Evolutionary conservation across 2,329 filamentous ascomycete species (phyloP).

Genomic region (Epichloe sibirici): DNA sequence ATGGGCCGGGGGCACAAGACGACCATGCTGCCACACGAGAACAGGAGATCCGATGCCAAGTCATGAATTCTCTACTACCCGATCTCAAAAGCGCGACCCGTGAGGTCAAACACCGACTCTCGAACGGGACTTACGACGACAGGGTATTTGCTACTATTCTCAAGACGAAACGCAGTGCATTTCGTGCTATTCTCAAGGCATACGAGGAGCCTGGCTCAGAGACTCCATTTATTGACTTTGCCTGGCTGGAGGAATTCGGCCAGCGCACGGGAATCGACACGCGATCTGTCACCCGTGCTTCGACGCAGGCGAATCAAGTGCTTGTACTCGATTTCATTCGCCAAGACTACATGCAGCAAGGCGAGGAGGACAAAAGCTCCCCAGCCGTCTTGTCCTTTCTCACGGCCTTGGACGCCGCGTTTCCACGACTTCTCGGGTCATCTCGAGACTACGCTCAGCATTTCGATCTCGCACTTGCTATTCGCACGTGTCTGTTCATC

Average conservation of each 20-base stretch:
- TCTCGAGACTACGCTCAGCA: slow-evolving; percentile 8
- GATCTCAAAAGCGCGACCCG: slow-evolving; percentile 3
- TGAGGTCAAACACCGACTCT: slow-evolving; percentile 4
- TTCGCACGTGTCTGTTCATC: slow-evolving; percentile 26
- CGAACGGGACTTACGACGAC: not conserved
- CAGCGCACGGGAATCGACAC: not conserved
- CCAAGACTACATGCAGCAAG: slow-evolving; percentile 3
- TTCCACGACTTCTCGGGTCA: slow-evolving; percentile 18
- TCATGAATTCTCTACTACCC: not conserved
- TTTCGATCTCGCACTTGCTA: slow-evolving; percentile 19
- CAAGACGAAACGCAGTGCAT: not conserved
- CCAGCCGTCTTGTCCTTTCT: slow-evolving; percentile 17
- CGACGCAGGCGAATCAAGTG: slow-evolving; percentile 24
- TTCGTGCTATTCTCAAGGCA: not conserved
- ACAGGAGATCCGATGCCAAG: not conserved
- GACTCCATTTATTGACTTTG: slow-evolving; percentile 18
- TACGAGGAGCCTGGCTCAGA: not conserved
- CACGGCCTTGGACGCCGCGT: slow-evolving; percentile 17
- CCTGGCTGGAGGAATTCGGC: slow-evolving; percentile 6
- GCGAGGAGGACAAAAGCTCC: slow-evolving; percentile 5
- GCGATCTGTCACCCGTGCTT: slow-evolving; percentile 2
- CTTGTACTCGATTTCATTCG: slow-evolving; percentile 19
- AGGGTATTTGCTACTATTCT: not conserved
- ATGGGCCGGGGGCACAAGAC: not conserved
- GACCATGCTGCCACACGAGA: not conserved